phyloP scores from a whole-genome alignment of 2,329 filamentous ascomycete genomes.

The Xylaria sp. region DNA sequence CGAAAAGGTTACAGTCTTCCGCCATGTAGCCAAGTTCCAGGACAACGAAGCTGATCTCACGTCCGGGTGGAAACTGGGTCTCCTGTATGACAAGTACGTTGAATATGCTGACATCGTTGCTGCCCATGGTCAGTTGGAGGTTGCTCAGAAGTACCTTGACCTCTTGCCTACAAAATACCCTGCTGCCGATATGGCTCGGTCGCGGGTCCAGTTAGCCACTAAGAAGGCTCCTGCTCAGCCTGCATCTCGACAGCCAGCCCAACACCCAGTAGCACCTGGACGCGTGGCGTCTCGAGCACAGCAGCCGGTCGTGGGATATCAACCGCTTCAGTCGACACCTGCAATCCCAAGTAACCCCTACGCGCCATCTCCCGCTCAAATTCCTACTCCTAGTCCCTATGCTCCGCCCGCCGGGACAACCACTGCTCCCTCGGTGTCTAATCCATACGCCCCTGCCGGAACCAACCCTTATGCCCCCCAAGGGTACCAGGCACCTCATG shows the following conservation, averaged over 20 bases:
- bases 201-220: conserved; percentile 83
- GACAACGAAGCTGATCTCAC: conserved; percentile 74
- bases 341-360: conserved; percentile 41
- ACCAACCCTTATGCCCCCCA: conserved; percentile 47
- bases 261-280: conserved; percentile 32
- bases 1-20: conserved; percentile 97
- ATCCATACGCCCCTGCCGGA: conserved; percentile 43
- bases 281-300: conserved; percentile 48
- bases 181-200: conserved; percentile 83
- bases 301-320: conserved; percentile 51
- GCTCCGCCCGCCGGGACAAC: conserved; percentile 39
- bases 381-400: conserved; percentile 42
- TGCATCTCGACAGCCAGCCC: conserved; percentile 39
- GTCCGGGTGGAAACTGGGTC: conserved; percentile 85
- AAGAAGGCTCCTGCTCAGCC: conserved; percentile 55
- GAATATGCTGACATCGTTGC: conserved; percentile 97
- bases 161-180: conserved; percentile 84
- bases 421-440: conserved; percentile 37
- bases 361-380: conserved; percentile 36
- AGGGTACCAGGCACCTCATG: conserved; percentile 63
- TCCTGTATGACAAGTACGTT: conserved; percentile 90
- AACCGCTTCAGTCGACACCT: conserved; percentile 50
- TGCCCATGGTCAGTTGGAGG: conserved; percentile 81
- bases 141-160: conserved; percentile 90
- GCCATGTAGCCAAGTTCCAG: conserved; percentile 88